Percentiles rank a stretch among this genome's conserved stretches.
Conservation (phyloP, 306 rosid genomes). For the Lathyrus sativus region DNA sequence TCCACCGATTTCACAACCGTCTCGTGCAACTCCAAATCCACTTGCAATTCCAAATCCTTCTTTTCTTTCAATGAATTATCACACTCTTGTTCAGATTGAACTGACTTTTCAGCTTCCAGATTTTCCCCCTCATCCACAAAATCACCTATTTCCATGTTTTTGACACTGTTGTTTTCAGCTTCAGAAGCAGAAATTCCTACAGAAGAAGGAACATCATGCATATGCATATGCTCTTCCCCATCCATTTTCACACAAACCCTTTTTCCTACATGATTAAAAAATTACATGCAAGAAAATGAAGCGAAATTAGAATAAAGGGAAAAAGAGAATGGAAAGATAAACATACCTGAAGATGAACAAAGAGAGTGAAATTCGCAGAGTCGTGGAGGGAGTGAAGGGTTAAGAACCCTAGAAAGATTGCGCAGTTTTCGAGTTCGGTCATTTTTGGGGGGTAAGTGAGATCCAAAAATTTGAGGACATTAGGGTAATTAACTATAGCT, state of each 20-base stretch:
- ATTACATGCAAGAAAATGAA: background rate
- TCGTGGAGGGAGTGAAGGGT: background rate
- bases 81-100: constrained; percentile 13
- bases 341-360: background rate
- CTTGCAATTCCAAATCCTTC: constrained; percentile 47
- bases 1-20: constrained; percentile 42
- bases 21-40: constrained; percentile 43
- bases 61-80: background rate
- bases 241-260: constrained; percentile 51
- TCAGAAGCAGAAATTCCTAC: constrained; percentile 40
- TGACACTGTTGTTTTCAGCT: constrained; percentile 37
- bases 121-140: constrained; percentile 35
- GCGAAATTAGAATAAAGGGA: background rate
- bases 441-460: background rate
- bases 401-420: constrained; percentile 1
- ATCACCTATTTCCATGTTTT: constrained; percentile 31
- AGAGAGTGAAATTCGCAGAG: background rate
- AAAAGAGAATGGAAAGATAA: background rate
- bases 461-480: background rate
- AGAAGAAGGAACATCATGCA: constrained; percentile 34
- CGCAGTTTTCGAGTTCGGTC: background rate
- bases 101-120: constrained; percentile 30
- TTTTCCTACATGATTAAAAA: constrained; percentile 21
- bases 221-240: too few relatives aligned
- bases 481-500: too few relatives aligned